Percentiles rank a stretch among this genome's conserved stretches.
Evolutionary conservation across 345 rosid genomes (phyloP).

Genomic region (Bruguiera parviflora): DNA sequence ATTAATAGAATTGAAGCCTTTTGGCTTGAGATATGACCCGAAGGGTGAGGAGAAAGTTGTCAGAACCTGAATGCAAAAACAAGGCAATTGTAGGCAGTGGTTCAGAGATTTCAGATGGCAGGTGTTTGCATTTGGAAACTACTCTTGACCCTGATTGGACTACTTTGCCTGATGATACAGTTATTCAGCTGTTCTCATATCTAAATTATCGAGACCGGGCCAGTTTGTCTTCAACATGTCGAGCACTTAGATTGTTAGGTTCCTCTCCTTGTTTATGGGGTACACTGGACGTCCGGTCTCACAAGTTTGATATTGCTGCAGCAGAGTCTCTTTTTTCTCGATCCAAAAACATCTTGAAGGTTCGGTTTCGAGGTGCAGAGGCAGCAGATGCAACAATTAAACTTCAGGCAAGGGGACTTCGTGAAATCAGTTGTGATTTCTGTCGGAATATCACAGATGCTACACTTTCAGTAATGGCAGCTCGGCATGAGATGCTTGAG

Average conservation of each 20-base stretch:
- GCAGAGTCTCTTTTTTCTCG: slow-evolving; percentile 22
- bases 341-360: slow-evolving; percentile 22
- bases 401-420: slow-evolving; percentile 31
- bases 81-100: slow-evolving; percentile 16
- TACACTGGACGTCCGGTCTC: slow-evolving; percentile 26
- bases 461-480: slow-evolving; percentile 26
- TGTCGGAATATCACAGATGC: slow-evolving; percentile 35
- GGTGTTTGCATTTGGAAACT: slow-evolving; percentile 4
- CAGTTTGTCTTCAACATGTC: slow-evolving; percentile 37
- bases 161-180: slow-evolving; percentile 37
- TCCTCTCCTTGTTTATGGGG: slow-evolving; percentile 35
- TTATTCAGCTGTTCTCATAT: slow-evolving; percentile 27
- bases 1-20: slow-evolving; percentile 5
- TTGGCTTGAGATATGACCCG: slow-evolving; percentile 23
- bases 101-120: slow-evolving; percentile 20
- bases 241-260: slow-evolving; percentile 33
- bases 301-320: slow-evolving; percentile 24
- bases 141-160: slow-evolving; percentile 30
- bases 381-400: slow-evolving; percentile 34
- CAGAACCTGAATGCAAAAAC: slow-evolving; percentile 10
- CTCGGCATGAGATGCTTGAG: slow-evolving; percentile 39
- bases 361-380: slow-evolving; percentile 37
- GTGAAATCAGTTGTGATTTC: slow-evolving; percentile 33
- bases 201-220: slow-evolving; percentile 36
- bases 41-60: slow-evolving; percentile 28